Percentiles rank a stretch among this genome's conserved stretches.
phyloP scores from a whole-genome alignment of 2,329 filamentous ascomycete genomes.

The Cadophora sp. region DNA sequence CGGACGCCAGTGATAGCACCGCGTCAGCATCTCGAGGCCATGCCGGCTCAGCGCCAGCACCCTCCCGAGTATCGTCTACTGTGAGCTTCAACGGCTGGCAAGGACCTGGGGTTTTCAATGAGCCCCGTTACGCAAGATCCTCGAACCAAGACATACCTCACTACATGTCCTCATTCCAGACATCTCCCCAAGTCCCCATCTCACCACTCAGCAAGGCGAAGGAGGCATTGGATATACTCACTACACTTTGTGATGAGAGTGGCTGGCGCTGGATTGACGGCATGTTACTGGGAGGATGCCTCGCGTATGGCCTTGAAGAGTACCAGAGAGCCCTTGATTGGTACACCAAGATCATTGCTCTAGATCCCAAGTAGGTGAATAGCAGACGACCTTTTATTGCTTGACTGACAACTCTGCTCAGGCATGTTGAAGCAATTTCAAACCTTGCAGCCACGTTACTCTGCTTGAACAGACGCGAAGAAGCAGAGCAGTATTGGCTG shows the following conservation, averaged over 20 bases:
- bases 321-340: constrained; percentile 79
- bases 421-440: constrained; percentile 88
- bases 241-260: constrained; percentile 78
- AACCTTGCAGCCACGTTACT: constrained; percentile 91
- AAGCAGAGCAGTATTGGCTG: constrained; percentile 87
- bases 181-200: constrained; percentile 25
- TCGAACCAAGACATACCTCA: constrained; percentile 38
- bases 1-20: constrained; percentile 23
- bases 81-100: constrained; percentile 21
- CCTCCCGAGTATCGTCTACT: constrained; percentile 1
- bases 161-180: constrained; percentile 40
- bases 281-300: constrained; percentile 87
- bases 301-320: constrained; percentile 87
- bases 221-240: constrained; percentile 74
- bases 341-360: constrained; percentile 69
- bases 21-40: constrained; percentile 10
- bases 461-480: constrained; percentile 79
- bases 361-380: constrained; percentile 60
- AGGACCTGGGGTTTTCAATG: constrained; percentile 19
- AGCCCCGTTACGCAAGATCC: constrained; percentile 28
- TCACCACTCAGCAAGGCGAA: constrained; percentile 55
- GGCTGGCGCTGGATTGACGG: constrained; percentile 92
- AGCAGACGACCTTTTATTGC: neutral
- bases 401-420: constrained; percentile 22
- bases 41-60: constrained; percentile 3